These are phyloP conservation scores for Diatrype stigma DNA, from an alignment of 2,329 filamentous ascomycete genomes.

Conservation along the genomic window DNA sequence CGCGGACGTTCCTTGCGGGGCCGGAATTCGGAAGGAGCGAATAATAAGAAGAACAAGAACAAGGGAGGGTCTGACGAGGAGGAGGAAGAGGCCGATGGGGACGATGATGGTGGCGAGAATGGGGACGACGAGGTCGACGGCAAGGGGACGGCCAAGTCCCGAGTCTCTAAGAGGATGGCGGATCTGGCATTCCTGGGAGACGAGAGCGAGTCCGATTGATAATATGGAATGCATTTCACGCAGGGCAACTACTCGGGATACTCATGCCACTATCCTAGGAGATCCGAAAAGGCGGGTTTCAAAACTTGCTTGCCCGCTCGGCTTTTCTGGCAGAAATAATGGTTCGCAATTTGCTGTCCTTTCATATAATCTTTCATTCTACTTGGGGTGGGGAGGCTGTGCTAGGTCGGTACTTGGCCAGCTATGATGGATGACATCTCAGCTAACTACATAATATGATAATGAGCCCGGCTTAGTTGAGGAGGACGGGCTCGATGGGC, in stretches of 20 bases:
- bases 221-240: too few relatives aligned
- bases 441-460: not conserved
- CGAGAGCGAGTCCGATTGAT: conserved; percentile 62
- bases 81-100: conserved; percentile 26
- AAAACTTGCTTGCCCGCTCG: too few relatives aligned
- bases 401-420: too few relatives aligned
- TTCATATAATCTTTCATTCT: too few relatives aligned
- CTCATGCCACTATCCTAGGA: not conserved
- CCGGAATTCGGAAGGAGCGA: conserved; percentile 27
- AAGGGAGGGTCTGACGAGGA: conserved; percentile 35
- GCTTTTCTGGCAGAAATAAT: too few relatives aligned
- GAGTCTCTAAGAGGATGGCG: conserved; percentile 42
- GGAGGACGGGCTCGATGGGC: too few relatives aligned
- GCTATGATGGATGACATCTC: too few relatives aligned
- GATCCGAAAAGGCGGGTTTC: too few relatives aligned
- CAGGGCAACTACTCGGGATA: not conserved
- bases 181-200: conserved; percentile 64
- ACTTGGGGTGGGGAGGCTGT: too few relatives aligned
- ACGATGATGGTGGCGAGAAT: conserved; percentile 31
- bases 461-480: not conserved
- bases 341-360: too few relatives aligned
- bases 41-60: conserved; percentile 28
- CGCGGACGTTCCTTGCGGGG: conserved; percentile 39
- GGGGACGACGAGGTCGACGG: conserved; percentile 13
- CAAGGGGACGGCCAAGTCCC: conserved; percentile 23